These are phyloP conservation scores for Rubus parviflorus DNA, from an alignment of 306 rosid genomes.

Conservation along the genomic window DNA sequence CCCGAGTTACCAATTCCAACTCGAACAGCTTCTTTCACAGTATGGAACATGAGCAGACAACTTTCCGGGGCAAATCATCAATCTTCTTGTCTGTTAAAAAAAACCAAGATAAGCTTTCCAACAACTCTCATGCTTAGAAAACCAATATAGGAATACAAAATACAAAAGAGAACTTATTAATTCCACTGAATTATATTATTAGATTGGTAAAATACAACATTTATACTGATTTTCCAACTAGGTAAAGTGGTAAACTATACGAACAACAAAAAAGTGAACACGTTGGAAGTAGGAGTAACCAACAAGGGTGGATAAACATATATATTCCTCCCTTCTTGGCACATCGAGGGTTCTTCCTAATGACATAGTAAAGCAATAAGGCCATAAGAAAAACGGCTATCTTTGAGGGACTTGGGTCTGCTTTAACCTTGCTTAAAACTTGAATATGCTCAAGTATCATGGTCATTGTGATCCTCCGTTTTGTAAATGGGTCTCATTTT, in stretches of 20 bases:
- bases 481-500: background rate
- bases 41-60: conserved; percentile 84
- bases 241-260: background rate
- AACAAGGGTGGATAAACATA: background rate
- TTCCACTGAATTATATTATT: background rate
- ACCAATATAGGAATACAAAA: background rate
- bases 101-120: conserved; percentile 20
- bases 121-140: conserved; percentile 17
- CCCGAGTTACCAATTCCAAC: conserved; percentile 25
- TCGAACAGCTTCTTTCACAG: conserved; percentile 48
- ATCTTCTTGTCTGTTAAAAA: conserved; percentile 76
- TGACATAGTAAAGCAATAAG: background rate
- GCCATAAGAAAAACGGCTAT: background rate
- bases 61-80: conserved; percentile 81
- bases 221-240: background rate
- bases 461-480: background rate
- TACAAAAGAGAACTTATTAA: background rate
- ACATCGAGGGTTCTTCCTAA: background rate
- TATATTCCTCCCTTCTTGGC: background rate
- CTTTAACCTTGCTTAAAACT: background rate
- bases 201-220: background rate
- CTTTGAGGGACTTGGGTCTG: background rate
- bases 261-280: background rate
- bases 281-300: background rate
- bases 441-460: background rate